Conservation (phyloP, 2,329 filamentous ascomycete species). For the Grosmannia serpens region DNA sequence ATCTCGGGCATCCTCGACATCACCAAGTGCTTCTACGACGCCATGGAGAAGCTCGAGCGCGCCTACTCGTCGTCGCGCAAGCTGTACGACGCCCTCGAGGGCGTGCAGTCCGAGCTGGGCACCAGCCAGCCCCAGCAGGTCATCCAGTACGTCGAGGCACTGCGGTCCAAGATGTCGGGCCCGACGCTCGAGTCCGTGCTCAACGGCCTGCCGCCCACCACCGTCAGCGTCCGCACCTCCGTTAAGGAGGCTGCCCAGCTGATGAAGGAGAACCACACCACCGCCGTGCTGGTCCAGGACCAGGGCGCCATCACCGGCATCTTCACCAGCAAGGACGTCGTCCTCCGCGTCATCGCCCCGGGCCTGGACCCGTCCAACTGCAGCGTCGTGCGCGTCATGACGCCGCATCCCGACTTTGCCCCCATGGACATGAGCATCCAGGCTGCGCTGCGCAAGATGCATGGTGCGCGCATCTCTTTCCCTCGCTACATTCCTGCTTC, state of each 20-base stretch:
- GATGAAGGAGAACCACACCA: conserved; percentile 99
- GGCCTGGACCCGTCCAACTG: conserved; percentile 89
- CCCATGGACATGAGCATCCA: conserved; percentile 99
- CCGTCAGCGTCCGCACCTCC: conserved; percentile 88
- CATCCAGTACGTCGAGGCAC: conserved; percentile 95
- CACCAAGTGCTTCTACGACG: conserved; percentile 99
- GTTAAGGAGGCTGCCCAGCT: conserved; percentile 89
- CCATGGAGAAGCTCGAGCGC: conserved; percentile 98
- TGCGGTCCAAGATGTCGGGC: conserved; percentile 93
- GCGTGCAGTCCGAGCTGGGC: conserved; percentile 92
- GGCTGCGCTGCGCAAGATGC: conserved; percentile 96
- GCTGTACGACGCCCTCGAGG: conserved; percentile 92
- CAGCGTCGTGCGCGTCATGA: conserved; percentile 98
- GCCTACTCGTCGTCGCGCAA: conserved; percentile 97
- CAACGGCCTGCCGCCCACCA: conserved; percentile 82
- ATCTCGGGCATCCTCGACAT: conserved; percentile 97
- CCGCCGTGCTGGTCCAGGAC: conserved; percentile 89
- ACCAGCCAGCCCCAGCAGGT: conserved; percentile 96
- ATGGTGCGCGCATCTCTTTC: conserved; percentile 51
- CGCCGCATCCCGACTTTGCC: conserved; percentile 95
- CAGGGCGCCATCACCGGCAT: conserved; percentile 97
- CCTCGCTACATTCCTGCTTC: not conserved
- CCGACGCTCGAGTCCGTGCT: conserved; percentile 91
- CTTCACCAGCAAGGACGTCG: conserved; percentile 98
- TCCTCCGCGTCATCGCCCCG: conserved; percentile 92